These are phyloP conservation scores for Ambrosiella beaveri DNA, from an alignment of 2,329 filamentous ascomycete species.

Conservation along the genomic window DNA sequence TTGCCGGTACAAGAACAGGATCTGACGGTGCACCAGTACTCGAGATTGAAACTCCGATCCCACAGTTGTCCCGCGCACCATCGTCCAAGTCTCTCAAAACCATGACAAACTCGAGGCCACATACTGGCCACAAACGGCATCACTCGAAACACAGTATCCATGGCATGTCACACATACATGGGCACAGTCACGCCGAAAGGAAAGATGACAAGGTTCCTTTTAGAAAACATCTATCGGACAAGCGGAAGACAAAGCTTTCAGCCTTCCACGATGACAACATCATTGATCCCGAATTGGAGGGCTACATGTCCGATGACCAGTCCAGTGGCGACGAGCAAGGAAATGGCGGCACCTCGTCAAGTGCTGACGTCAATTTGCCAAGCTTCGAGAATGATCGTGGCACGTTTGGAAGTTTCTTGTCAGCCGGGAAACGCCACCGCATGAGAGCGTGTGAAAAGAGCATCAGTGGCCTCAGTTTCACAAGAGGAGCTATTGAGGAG, in stretches of 20 bases:
- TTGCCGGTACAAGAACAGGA: slow-evolving; percentile 61
- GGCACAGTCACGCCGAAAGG: not conserved
- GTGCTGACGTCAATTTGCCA: slow-evolving; percentile 26
- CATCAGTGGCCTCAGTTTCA: slow-evolving; percentile 50
- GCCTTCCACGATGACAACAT: slow-evolving; percentile 99
- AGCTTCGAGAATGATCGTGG: slow-evolving; percentile 46
- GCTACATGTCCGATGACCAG: slow-evolving; percentile 77
- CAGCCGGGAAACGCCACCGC: slow-evolving; percentile 56
- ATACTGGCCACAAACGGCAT: slow-evolving; percentile 64
- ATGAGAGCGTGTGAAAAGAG: slow-evolving; percentile 59
- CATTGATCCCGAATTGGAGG: slow-evolving; percentile 87
- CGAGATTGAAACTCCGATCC: slow-evolving; percentile 71
- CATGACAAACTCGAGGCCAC: slow-evolving; percentile 47
- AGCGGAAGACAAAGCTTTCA: slow-evolving; percentile 50
- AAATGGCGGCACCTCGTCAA: slow-evolving; percentile 50
- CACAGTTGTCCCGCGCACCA: slow-evolving; percentile 72
- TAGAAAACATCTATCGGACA: slow-evolving; percentile 50
- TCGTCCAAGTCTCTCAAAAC: slow-evolving; percentile 82
- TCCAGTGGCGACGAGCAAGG: slow-evolving; percentile 87
- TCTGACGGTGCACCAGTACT: slow-evolving; percentile 65
- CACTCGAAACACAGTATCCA: slow-evolving; percentile 63
- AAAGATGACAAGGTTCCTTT: slow-evolving; percentile 12
- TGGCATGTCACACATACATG: not conserved
- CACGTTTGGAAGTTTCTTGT: slow-evolving; percentile 60
- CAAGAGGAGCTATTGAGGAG: slow-evolving; percentile 51